Conservation (phyloP, 2,329 filamentous ascomycete genomes). For the Paracamarosporium sp. region DNA sequence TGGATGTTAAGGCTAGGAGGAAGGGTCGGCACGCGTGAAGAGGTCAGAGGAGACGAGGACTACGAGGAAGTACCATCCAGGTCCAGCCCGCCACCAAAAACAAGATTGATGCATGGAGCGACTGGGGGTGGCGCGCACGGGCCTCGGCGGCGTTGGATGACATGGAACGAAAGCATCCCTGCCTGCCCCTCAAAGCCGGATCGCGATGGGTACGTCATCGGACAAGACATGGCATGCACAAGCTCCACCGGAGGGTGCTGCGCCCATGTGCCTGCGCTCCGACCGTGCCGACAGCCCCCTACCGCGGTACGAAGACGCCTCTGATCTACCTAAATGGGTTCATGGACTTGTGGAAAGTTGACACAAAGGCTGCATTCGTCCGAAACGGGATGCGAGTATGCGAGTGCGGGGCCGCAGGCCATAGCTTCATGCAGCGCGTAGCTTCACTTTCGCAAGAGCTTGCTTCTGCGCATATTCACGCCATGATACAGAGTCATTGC, state of each 20-base stretch:
- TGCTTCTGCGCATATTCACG: no score
- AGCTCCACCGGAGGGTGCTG: neutral
- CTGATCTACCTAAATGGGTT: no score
- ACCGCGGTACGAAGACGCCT: no score
- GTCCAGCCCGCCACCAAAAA: constrained; percentile 35
- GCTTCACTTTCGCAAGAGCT: neutral
- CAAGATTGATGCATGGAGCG: constrained; percentile 41
- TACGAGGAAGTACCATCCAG: constrained; percentile 19
- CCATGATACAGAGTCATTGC: neutral
- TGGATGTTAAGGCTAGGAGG: constrained; percentile 5
- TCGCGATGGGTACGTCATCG: constrained; percentile 18
- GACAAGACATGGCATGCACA: neutral
- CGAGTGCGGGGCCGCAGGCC: constrained; percentile 13
- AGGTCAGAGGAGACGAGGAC: constrained; percentile 13
- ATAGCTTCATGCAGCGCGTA: constrained; percentile 16
- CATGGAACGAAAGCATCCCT: constrained; percentile 5
- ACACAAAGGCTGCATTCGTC: constrained; percentile 15
- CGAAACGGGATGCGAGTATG: neutral
- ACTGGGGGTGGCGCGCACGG: neutral
- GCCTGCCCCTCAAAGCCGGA: constrained; percentile 6
- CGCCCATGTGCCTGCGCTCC: neutral
- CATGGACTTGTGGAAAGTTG: constrained; percentile 22
- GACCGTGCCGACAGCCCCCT: constrained; percentile 1
- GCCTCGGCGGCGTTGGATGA: constrained; percentile 7
- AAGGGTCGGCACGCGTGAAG: neutral